Base-by-base conservation (phyloP, 164 flowering plant species). In the Magnolia changhungtana region DNA sequence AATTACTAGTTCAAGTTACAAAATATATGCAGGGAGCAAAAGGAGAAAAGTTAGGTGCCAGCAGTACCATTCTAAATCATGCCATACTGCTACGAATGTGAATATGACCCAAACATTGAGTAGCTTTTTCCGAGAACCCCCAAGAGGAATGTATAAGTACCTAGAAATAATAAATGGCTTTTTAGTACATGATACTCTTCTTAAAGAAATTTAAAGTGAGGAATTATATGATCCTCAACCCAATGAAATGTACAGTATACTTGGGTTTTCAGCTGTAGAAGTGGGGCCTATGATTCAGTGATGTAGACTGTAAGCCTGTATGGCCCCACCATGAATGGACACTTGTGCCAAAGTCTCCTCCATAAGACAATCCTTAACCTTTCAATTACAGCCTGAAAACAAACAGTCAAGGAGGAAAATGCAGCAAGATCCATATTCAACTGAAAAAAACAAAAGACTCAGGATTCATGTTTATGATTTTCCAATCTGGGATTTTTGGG, bases 31-130 rank as follows among this genome's bases (percentile, higher is more conserved):
- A 55, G 21, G 69, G 51, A 66, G 67, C 58, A 67, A 55, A 55
- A 71, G 58, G 68, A 77, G 76, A 68, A 68, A 18, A 5, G 19
- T 68, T 13, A 45, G 71, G n/a, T 19, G 67, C 67, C 74, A 70
- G 23, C 61, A 63, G 49, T 92, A 96, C 99, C 99, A 96, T 72
- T 96, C 98, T 74, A 96, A 79, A 81, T 96, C 99, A 84, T 96
- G 99, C 99, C 99, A 96, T 63, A 96, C 72, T 50, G 99, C 99
- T n/a, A 96, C 99, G 87, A 94, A 96, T 67, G 99, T 90, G 91
- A 96, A 96, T 81, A 96, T 77, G 84, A 89, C 87, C 99, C 98
- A 96, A 55, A 96, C 86, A 80, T 90, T 96, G 49, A 92, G 86
- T 37, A 91, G 85, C 89, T 96, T 96, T 80, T 85, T 90, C 75